phyloP scores from a whole-genome alignment of 805 yeast genomes.

The Starmerella scarabaei region DNA sequence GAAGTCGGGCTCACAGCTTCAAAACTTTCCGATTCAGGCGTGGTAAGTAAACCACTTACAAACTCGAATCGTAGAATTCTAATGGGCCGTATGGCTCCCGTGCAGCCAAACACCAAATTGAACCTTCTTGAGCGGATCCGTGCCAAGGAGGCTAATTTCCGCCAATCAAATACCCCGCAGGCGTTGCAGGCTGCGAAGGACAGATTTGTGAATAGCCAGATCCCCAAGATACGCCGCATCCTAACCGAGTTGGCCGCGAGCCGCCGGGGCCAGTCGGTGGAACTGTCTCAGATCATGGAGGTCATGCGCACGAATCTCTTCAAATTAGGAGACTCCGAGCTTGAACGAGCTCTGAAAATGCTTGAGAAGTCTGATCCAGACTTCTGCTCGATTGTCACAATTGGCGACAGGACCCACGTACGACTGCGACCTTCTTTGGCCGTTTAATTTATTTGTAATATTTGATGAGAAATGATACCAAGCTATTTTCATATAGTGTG shows the following conservation, averaged over 20 bases:
- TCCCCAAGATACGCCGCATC: slow-evolving; percentile 19
- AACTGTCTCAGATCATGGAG: slow-evolving; percentile 16
- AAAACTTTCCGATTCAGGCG: not conserved
- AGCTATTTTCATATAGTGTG: too few species aligned
- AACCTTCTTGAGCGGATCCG: slow-evolving; percentile 24
- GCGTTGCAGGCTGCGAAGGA: slow-evolving; percentile 9
- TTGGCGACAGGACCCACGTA: slow-evolving; percentile 21
- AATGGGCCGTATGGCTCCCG: slow-evolving; percentile 2
- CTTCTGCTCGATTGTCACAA: slow-evolving; percentile 20
- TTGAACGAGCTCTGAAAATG: slow-evolving; percentile 18
- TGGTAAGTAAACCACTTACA: not conserved
- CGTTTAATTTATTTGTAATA: too few species aligned
- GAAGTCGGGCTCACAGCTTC: slow-evolving; percentile 1
- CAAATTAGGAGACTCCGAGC: slow-evolving; percentile 21
- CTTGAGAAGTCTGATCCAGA: slow-evolving; percentile 19
- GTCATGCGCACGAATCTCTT: slow-evolving; percentile 19
- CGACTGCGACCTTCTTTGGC: slow-evolving; percentile 5
- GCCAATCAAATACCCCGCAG: slow-evolving; percentile 4
- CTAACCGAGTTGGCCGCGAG: slow-evolving; percentile 14
- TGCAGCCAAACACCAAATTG: slow-evolving; percentile 3
- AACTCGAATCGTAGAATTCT: slow-evolving; percentile 1
- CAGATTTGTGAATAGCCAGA: slow-evolving; percentile 20
- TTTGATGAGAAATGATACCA: too few species aligned
- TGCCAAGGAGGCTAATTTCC: slow-evolving; percentile 22
- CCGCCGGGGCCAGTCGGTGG: slow-evolving; percentile 3